Conservation (phyloP, 129 eudicot genomes). For the Centaurea solstitialis region DNA sequence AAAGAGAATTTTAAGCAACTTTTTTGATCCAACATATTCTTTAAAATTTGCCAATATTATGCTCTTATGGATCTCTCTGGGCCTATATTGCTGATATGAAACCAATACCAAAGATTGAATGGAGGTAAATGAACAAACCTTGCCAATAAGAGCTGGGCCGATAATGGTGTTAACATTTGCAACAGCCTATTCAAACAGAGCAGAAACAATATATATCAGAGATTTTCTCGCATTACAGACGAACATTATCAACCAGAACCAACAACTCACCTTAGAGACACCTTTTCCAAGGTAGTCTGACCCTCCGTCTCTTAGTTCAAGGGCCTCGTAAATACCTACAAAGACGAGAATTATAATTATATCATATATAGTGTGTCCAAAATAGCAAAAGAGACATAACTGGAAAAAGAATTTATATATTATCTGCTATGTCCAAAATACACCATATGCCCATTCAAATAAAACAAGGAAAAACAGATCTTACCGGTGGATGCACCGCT, state of each 20-base stretch:
- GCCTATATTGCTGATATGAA: neutral
- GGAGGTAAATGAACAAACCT: slow-evolving; percentile 53
- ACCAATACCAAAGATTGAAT: neutral
- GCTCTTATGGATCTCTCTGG: neutral
- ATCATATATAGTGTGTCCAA: neutral
- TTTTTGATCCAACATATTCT: neutral
- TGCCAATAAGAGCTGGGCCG: slow-evolving; percentile 91
- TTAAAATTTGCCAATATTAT: too few species aligned
- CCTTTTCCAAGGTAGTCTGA: slow-evolving; percentile 97
- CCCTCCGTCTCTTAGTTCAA: slow-evolving; percentile 96
- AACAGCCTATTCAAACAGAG: slow-evolving; percentile 63
- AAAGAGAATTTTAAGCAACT: too few species aligned
- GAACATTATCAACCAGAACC: neutral
- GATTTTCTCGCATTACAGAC: slow-evolving; percentile 8
- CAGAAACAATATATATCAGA: slow-evolving; percentile 4
- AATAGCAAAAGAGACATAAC: neutral
- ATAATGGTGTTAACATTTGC: slow-evolving; percentile 79
- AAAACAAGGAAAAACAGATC: slow-evolving; percentile 12
- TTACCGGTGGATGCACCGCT: slow-evolving; percentile 99
- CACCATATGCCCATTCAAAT: neutral
- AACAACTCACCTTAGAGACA: slow-evolving; percentile 73
- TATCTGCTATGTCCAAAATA: neutral
- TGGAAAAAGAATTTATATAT: neutral
- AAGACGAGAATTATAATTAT: neutral
- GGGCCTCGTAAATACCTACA: slow-evolving; percentile 92